A percentile compares a stretch with the other conserved stretches of the same genome.
Conservation (phyloP, 1,139 yeast genomes). For the Martiniozyma asiatica region DNA sequence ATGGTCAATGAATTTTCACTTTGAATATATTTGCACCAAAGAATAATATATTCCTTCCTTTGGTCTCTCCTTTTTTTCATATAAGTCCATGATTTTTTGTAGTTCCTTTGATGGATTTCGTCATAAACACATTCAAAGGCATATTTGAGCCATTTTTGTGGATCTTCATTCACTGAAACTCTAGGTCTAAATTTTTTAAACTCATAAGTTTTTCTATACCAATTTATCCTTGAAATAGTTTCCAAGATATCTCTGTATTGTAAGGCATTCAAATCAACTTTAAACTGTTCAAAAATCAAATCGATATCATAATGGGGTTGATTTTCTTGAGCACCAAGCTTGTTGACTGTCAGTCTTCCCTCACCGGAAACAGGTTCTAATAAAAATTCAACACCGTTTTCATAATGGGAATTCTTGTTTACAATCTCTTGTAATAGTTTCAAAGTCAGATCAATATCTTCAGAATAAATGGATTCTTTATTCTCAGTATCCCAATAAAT, state of each 20-base stretch:
- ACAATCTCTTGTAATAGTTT: constrained; percentile 27
- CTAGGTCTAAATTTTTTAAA: constrained; percentile 64
- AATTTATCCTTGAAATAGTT: constrained; percentile 72
- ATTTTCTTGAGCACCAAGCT: constrained; percentile 55
- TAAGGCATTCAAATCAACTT: constrained; percentile 68
- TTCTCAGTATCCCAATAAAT: constrained; percentile 79
- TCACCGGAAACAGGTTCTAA: constrained; percentile 82
- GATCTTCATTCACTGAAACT: constrained; percentile 48
- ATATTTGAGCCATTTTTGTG: constrained; percentile 72
- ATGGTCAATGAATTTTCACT: constrained; percentile 18
- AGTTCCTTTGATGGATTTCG: constrained; percentile 72
- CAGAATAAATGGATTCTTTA: constrained; percentile 30
- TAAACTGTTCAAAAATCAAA: constrained; percentile 76
- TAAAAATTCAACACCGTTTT: constrained; percentile 43
- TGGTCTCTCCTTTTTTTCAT: constrained; percentile 63
- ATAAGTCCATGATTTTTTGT: constrained; percentile 84
- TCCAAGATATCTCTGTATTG: constrained; percentile 77
- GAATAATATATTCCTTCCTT: constrained; percentile 51
- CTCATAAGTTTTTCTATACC: constrained; percentile 65
- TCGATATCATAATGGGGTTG: constrained; percentile 70
- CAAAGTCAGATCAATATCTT: constrained; percentile 32
- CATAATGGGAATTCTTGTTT: constrained; percentile 22
- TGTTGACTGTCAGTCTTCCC: constrained; percentile 75
- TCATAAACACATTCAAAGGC: constrained; percentile 61
- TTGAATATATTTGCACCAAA: constrained; percentile 47